Percentiles rank a stretch among this genome's conserved stretches.
These are phyloP conservation scores for Thelephora terrestris DNA, from an alignment of 1,284 basidiomycete species.

Conservation along the genomic window DNA sequence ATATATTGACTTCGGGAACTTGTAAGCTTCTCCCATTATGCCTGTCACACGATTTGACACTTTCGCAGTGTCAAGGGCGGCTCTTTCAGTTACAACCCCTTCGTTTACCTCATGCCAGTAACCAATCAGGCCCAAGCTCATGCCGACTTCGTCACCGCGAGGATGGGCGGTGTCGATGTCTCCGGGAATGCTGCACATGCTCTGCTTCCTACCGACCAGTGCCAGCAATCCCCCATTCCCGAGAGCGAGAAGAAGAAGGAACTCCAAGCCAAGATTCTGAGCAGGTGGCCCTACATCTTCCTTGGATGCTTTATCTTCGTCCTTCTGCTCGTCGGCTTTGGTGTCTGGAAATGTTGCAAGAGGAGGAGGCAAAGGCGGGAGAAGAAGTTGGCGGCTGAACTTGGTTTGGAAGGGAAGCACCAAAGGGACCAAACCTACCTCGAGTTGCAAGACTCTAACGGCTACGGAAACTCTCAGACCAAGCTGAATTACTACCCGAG, in stretches of 20 bases:
- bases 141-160: conserved; percentile 39
- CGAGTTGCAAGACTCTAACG: too few relatives aligned
- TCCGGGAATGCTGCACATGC: conserved; percentile 27
- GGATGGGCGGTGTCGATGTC: conserved; percentile 40
- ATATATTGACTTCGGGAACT: conserved; percentile 51
- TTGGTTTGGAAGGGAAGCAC: not conserved
- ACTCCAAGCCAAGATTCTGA: conserved; percentile 56
- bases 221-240: conserved; percentile 54
- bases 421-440: too few relatives aligned
- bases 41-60: not conserved
- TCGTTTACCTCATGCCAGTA: conserved; percentile 48
- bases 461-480: too few relatives aligned
- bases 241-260: conserved; percentile 59
- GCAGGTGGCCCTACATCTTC: conserved; percentile 69
- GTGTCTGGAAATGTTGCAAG: conserved; percentile 59
- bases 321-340: conserved; percentile 35
- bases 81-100: conserved; percentile 33
- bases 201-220: conserved; percentile 50
- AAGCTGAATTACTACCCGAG: too few relatives aligned
- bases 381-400: not conserved
- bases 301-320: conserved; percentile 49
- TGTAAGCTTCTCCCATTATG: conserved; percentile 11
- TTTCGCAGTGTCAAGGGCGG: conserved; percentile 24
- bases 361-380: conserved; percentile 19
- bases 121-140: conserved; percentile 31